These are phyloP conservation scores for Colletotrichum tropicale DNA, from an alignment of 2,329 filamentous ascomycete species.

Conservation along the genomic window DNA sequence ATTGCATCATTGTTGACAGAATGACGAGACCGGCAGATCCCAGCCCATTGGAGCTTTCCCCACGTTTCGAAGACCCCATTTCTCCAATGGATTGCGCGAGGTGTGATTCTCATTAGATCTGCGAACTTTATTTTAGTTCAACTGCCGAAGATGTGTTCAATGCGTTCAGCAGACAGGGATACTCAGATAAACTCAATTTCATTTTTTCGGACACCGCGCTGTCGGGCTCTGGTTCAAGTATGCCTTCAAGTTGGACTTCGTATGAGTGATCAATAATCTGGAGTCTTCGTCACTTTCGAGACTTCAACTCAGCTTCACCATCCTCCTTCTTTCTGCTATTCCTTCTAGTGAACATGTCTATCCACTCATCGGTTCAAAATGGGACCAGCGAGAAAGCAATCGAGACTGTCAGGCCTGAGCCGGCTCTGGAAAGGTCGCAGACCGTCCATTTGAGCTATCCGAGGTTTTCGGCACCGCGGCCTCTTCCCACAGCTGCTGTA, in stretches of 20 bases:
- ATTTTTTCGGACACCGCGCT: neutral
- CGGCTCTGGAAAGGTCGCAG: neutral
- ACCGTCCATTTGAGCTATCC: neutral
- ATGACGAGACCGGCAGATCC: neutral
- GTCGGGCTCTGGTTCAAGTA: neutral
- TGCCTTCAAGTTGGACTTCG: neutral
- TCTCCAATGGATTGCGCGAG: neutral
- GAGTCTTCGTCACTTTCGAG: neutral
- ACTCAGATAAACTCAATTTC: neutral
- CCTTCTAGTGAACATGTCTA: neutral
- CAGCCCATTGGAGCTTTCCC: neutral
- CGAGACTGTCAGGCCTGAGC: neutral
- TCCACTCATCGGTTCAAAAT: neutral
- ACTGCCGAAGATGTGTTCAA: neutral
- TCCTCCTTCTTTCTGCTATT: neutral
- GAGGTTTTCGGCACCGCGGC: neutral
- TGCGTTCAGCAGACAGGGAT: too few species aligned
- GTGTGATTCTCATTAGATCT: neutral
- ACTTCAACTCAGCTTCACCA: neutral
- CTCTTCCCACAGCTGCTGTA: slow-evolving; percentile 10
- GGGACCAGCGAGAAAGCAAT: neutral
- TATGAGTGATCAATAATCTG: neutral
- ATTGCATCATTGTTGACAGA: slow-evolving; percentile 1
- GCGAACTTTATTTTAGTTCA: neutral
- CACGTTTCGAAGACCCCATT: neutral